These are phyloP conservation scores for Saturnispora bothae DNA, from an alignment of 805 yeast genomes.

Conservation along the genomic window DNA sequence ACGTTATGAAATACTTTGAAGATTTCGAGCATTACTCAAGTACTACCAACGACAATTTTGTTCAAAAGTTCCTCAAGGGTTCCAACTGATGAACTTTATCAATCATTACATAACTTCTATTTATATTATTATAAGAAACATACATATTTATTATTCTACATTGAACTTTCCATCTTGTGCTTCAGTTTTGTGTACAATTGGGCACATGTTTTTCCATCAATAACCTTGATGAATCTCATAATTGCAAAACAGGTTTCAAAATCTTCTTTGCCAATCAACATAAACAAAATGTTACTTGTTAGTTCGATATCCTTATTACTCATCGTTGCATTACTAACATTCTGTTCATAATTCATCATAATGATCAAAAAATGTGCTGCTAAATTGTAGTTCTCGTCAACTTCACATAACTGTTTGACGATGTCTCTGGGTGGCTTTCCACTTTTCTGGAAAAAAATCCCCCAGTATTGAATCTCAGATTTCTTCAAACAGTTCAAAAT, in stretches of 20 bases:
- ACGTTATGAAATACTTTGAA: conserved; percentile 72
- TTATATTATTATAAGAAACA: conserved; percentile 2
- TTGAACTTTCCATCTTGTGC: conserved; percentile 1
- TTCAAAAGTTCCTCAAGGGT: conserved; percentile 66
- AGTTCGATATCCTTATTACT: conserved; percentile 29
- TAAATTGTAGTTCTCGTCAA: conserved; percentile 31
- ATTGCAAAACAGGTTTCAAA: conserved; percentile 48
- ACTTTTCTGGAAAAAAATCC: conserved; percentile 33
- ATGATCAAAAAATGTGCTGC: conserved; percentile 44
- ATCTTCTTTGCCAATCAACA: conserved; percentile 30
- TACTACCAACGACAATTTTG: conserved; percentile 50
- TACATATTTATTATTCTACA: neutral
- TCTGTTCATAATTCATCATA: conserved; percentile 37
- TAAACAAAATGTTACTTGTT: conserved; percentile 33
- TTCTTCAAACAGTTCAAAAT: conserved; percentile 43
- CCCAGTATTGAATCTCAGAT: conserved; percentile 44
- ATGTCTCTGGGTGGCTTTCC: conserved; percentile 36
- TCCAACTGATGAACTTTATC: conserved; percentile 25
- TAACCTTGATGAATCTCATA: conserved; percentile 41
- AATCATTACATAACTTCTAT: too few relatives aligned
- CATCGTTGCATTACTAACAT: conserved; percentile 4
- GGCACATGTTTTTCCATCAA: conserved; percentile 29
- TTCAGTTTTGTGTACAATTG: conserved; percentile 27
- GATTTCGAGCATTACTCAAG: conserved; percentile 48
- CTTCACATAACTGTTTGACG: conserved; percentile 29